Evolutionary conservation across 2,329 filamentous ascomycete species (phyloP), one percentile per base, ranked within the genome.

Genomic region (Claviceps arundinis): DNA sequence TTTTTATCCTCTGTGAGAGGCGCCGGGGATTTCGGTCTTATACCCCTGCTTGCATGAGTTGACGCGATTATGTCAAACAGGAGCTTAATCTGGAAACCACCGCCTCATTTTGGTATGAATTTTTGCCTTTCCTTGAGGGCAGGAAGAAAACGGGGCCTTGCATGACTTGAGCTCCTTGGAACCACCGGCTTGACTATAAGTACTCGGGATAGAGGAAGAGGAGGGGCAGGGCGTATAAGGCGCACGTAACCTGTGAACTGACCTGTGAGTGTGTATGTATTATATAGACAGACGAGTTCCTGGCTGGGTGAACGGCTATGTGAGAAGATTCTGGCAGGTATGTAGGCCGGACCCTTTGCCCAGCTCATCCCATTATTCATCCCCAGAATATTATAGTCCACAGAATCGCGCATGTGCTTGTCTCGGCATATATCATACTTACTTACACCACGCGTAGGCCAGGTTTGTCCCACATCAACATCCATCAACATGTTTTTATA

Each of bases 321-420:
- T 98, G 42, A 83, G 93, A 53, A 80, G 93, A 40, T 97, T 98
- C 70, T 98, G 93, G 93, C 93, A 98, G 82, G 91, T 94, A 76
- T 61, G 85, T 44, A 5, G 26, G 37, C 16, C 6, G 30, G 30
- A 34, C 4, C 6, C 17, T 7, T 19, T n/a, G 24, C 24, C 19
- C n/a, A 30, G 19, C n/a, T 30, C 19, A n/a, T 16, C 2, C 8
- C 14, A 38, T 34, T 34, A 0, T n/a, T 13, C 42, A 24, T 7
- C 24, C 4, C 19, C 11, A 7, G 13, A 11, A 30, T 34, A 34
- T 34, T 34, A 9, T 4, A 11, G 30, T 34, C 30, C 3, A 11
- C 30, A 11, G 30, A 34, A 11, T 34, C 30, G 11, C 1, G 4
- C 30, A 34, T 34, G 8, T 34, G 30, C 1, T 34, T 34, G 30